Evolutionary conservation across 2,329 filamentous ascomycete species (phyloP), one percentile per base, ranked within the genome.

Genomic region (Apiospora koreana): DNA sequence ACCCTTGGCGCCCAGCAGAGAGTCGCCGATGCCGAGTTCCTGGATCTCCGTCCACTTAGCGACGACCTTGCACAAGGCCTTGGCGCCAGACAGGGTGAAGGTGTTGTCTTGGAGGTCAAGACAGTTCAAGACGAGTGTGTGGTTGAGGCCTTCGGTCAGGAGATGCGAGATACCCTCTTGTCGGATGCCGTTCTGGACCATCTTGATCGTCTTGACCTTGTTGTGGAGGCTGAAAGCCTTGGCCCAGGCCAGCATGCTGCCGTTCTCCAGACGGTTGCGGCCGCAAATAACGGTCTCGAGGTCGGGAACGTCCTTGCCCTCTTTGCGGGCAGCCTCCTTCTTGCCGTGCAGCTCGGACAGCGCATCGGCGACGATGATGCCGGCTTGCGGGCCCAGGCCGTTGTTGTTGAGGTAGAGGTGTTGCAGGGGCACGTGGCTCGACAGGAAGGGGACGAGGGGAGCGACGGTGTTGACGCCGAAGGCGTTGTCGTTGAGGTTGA

Each of bases 391-490:
- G 16, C 96, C 96, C 46, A 99, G 89, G 38, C 96, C 96, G 81
- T 99, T 99, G 87, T 99, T 99, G 87, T 98, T 98, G 71, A 99
- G 90, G 82, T 97, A 94, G 38, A 99, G 89, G 82, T 98, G 95
- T 82, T 95, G 94, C 54, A 99, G 91, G 2, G 96, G 95, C 3
- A 93, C 90, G 83, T 98, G 95, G 71, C 91, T 88, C 69, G 93
- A 91, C 72, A 99, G 90, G 84, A 99, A 99, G 71, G 93, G 93
- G 75, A 97, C 93, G 66, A 99, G 89, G 12, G 95, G 96, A 45
- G 94, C 94, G 81, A 97, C 93, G 21, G 94, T 97, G 83, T 97
- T 98, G 72, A 98, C 90, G 70, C 96, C 96, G 78, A 99, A 99
- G 64, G 96, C 96, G 82, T 99, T 99, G 83, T 99, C 96, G 83